These are phyloP conservation scores for Trichoderma gamsii DNA, from an alignment of 495 filamentous ascomycete species.

Conservation along the genomic window DNA sequence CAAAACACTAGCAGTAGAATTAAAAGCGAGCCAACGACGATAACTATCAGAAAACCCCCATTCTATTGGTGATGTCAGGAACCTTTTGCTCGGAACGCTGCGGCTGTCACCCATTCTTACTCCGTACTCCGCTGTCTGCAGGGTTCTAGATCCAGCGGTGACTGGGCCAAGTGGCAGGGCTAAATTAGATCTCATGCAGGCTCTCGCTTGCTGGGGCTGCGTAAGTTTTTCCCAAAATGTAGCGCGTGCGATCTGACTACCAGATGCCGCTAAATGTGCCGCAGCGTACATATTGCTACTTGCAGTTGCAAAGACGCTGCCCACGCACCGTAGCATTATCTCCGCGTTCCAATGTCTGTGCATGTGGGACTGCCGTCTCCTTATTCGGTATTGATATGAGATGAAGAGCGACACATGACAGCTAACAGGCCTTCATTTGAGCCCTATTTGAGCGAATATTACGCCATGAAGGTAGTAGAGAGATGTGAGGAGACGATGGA, in stretches of 20 bases:
- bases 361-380: neutral
- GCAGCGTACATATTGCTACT: neutral
- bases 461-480: neutral
- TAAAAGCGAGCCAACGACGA: too few species aligned
- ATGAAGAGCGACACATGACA: neutral
- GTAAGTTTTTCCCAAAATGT: conserved; percentile 11
- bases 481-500: neutral
- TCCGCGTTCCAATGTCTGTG: neutral
- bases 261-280: neutral
- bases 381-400: neutral
- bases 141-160: conserved; percentile 10
- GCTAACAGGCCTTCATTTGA: neutral
- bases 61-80: neutral
- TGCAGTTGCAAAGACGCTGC: neutral
- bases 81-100: neutral
- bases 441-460: neutral
- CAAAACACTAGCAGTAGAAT: too few species aligned
- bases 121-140: neutral
- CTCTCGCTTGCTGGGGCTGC: conserved; percentile 4
- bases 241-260: neutral
- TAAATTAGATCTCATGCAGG: conserved; percentile 6
- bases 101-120: neutral
- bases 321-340: neutral
- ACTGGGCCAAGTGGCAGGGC: neutral
- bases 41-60: too few species aligned